These are phyloP conservation scores for Trichophyton mentagrophytes DNA, from an alignment of 2,329 filamentous ascomycete genomes.

Conservation along the genomic window DNA sequence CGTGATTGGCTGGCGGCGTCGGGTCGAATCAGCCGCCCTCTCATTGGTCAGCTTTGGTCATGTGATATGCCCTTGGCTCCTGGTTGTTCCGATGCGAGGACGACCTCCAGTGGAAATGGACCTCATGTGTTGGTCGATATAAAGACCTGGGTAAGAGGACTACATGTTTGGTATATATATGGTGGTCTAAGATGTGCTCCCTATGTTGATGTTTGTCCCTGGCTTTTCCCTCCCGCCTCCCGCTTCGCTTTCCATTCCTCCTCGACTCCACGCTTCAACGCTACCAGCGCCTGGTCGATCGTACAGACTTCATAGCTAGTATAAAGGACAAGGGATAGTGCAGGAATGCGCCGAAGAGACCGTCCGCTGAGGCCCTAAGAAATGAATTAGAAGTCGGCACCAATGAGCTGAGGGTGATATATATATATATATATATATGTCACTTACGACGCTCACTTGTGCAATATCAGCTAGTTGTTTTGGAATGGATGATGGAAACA, in stretches of 20 bases:
- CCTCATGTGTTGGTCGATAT: neutral
- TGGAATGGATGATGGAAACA: slow-evolving; percentile 19
- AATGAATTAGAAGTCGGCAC: neutral
- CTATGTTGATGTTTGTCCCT: neutral
- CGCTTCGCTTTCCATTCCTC: slow-evolving; percentile 21
- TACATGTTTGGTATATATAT: neutral
- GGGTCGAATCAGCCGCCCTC: slow-evolving; percentile 9
- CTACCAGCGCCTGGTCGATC: slow-evolving; percentile 28
- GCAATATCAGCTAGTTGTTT: slow-evolving; percentile 21
- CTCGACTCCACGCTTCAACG: slow-evolving; percentile 25
- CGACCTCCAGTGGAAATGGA: no score
- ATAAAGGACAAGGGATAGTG: slow-evolving; percentile 31
- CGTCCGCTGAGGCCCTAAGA: slow-evolving; percentile 31
- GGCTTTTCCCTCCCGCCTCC: neutral
- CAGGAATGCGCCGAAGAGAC: slow-evolving; percentile 30
- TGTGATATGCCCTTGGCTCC: neutral
- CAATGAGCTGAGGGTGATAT: neutral
- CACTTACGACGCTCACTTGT: slow-evolving; percentile 19
- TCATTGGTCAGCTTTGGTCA: slow-evolving; percentile 13
- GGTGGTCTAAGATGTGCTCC: no score
- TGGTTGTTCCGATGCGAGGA: neutral
- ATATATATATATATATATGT: neutral
- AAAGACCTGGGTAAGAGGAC: neutral
- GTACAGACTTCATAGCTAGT: slow-evolving; percentile 23
- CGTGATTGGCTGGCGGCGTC: slow-evolving; percentile 9